Evolutionary conservation across 2,329 filamentous ascomycete genomes (phyloP).

Genomic region (Byssothecium circinans): DNA sequence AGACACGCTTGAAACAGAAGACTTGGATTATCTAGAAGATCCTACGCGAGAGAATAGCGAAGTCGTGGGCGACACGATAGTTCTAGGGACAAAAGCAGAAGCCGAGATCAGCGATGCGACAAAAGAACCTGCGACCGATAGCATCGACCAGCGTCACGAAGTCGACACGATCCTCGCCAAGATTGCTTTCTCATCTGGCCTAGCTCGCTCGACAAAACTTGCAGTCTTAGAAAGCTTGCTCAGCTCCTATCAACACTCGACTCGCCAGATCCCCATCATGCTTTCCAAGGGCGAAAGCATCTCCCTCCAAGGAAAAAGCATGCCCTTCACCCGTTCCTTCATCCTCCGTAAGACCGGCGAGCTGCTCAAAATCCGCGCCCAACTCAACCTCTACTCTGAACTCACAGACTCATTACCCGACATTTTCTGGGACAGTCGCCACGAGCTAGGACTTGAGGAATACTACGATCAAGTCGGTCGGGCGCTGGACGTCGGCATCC

Average conservation of each 20-base stretch:
- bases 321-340: slow-evolving; percentile 67
- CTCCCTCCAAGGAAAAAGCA: slow-evolving; percentile 41
- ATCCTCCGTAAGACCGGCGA: slow-evolving; percentile 94
- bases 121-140: slow-evolving; percentile 41
- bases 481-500: slow-evolving; percentile 85
- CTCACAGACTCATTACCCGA: slow-evolving; percentile 93
- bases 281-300: slow-evolving; percentile 68
- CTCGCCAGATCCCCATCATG: slow-evolving; percentile 76
- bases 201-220: slow-evolving; percentile 90
- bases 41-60: slow-evolving; percentile 69
- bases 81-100: slow-evolving; percentile 72
- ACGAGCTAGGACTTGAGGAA: slow-evolving; percentile 85
- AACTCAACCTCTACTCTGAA: slow-evolving; percentile 95
- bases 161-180: slow-evolving; percentile 77
- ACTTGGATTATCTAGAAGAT: slow-evolving; percentile 85
- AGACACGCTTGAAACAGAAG: slow-evolving; percentile 76
- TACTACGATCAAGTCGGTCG: slow-evolving; percentile 95
- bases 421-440: slow-evolving; percentile 91
- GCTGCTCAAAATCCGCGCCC: slow-evolving; percentile 82
- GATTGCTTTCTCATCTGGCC: slow-evolving; percentile 92
- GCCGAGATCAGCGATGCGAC: slow-evolving; percentile 34
- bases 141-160: slow-evolving; percentile 38
- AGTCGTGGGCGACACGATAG: slow-evolving; percentile 85
- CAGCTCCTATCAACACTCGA: slow-evolving; percentile 82
- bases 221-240: slow-evolving; percentile 86